A percentile compares a stretch with the other conserved stretches of the same genome.
Conservation (phyloP, 805 yeast species). For the Kodamaea hsintzibuensis region DNA sequence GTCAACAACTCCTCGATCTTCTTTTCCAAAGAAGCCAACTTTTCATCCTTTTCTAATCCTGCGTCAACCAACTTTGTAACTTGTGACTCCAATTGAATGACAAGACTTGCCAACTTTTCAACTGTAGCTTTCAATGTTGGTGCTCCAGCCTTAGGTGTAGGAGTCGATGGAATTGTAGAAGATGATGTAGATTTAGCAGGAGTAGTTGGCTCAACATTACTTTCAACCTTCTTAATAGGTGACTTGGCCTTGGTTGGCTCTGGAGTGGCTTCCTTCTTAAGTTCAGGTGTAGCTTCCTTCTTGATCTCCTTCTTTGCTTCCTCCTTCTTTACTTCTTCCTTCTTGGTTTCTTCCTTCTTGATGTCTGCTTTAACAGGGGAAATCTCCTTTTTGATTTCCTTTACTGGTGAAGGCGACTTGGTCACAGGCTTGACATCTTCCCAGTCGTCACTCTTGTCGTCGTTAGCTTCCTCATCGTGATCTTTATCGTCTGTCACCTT, state of each 20-base stretch:
- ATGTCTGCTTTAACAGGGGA: constrained; percentile 17
- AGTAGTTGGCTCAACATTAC: constrained; percentile 3
- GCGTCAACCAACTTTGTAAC: constrained; percentile 52
- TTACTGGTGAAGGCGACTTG: constrained; percentile 4
- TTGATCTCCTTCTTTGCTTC: constrained; percentile 19
- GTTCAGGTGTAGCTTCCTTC: constrained; percentile 10
- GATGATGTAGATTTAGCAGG: constrained; percentile 11
- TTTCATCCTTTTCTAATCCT: constrained; percentile 65
- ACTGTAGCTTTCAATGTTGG: constrained; percentile 72
- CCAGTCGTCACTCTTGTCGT: constrained; percentile 40
- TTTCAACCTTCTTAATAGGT: constrained; percentile 7
- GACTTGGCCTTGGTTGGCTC: constrained; percentile 20
- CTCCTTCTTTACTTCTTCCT: constrained; percentile 16
- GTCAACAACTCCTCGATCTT: constrained; percentile 58
- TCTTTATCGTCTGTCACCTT: constrained; percentile 43
- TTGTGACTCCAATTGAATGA: constrained; percentile 55
- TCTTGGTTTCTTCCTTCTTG: constrained; percentile 18
- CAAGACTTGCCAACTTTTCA: constrained; percentile 62
- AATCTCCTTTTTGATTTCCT: constrained; percentile 17
- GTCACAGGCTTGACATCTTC: constrained; percentile 27
- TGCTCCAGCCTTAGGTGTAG: constrained; percentile 34
- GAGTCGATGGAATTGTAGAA: constrained; percentile 17
- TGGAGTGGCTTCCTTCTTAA: constrained; percentile 3
- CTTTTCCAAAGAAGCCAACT: constrained; percentile 55
- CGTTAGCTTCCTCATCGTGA: constrained; percentile 32